A percentile compares a stretch with the other conserved stretches of the same genome.
These are phyloP conservation scores for Aciculoconidium aculeatum DNA, from an alignment of 805 yeast genomes.

Conservation along the genomic window DNA sequence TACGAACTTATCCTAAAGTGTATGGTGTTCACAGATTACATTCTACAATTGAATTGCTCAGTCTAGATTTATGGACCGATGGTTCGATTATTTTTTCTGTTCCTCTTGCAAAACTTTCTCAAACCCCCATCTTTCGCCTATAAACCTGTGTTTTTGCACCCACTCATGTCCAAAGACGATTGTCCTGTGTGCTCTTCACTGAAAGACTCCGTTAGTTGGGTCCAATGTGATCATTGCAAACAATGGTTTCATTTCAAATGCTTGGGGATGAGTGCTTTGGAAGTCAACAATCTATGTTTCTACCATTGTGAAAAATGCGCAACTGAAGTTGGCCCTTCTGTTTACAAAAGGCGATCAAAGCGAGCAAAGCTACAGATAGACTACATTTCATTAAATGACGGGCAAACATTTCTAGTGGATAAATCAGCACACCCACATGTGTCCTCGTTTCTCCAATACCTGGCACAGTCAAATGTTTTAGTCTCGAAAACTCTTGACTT, in stretches of 20 bases:
- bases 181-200: constrained; percentile 6
- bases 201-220: constrained; percentile 33
- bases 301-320: constrained; percentile 55
- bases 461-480: too few species aligned
- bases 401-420: constrained; percentile 48
- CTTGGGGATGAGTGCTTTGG: constrained; percentile 28
- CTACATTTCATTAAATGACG: constrained; percentile 74
- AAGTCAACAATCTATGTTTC: constrained; percentile 33
- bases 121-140: too few species aligned
- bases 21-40: too few species aligned
- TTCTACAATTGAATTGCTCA: too few species aligned
- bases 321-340: constrained; percentile 42
- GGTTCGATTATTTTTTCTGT: too few species aligned
- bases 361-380: constrained; percentile 57
- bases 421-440: constrained; percentile 50
- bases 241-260: constrained; percentile 55
- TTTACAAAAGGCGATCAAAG: constrained; percentile 46
- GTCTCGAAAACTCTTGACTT: too few species aligned
- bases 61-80: too few species aligned
- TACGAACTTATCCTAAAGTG: too few species aligned
- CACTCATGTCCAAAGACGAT: too few species aligned
- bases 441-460: too few species aligned
- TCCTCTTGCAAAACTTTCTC: too few species aligned
- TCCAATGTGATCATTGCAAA: constrained; percentile 50
- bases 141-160: too few species aligned